A percentile compares a stretch with the other conserved stretches of the same genome.
Evolutionary conservation across 2,329 filamentous ascomycete species (phyloP).

Genomic region (Penicillium sp.): DNA sequence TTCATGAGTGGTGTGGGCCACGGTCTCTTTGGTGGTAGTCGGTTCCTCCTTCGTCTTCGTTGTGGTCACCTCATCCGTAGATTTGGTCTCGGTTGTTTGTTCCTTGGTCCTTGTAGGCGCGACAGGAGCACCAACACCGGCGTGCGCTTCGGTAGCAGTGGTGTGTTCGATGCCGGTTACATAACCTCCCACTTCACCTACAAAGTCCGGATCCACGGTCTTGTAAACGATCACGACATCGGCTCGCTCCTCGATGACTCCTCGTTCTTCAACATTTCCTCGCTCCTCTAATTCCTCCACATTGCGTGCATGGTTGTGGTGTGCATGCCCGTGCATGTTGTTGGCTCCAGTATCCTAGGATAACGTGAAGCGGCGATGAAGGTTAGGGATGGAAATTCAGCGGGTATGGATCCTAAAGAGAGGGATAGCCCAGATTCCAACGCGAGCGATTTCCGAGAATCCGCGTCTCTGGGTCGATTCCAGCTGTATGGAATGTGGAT

Average conservation of each 20-base stretch:
- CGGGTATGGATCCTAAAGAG: conserved; percentile 5
- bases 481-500: conserved; percentile 25
- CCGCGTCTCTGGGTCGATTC: conserved; percentile 16
- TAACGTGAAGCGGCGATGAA: conserved; percentile 3
- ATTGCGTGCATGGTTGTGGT: conserved; percentile 29
- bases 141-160: conserved; percentile 14
- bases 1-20: conserved; percentile 15
- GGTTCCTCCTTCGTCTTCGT: conserved; percentile 9
- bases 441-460: conserved; percentile 16
- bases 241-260: conserved; percentile 5
- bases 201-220: conserved; percentile 54
- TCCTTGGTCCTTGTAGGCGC: conserved; percentile 16
- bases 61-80: conserved; percentile 10
- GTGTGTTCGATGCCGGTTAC: conserved; percentile 35
- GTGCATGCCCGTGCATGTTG: conserved; percentile 37
- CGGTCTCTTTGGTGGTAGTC: conserved; percentile 16
- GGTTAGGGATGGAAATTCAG: not conserved
- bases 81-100: conserved; percentile 17
- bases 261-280: conserved; percentile 10
- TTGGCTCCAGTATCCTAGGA: conserved; percentile 1
- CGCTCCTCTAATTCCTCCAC: conserved; percentile 23
- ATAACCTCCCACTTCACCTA: conserved; percentile 51
- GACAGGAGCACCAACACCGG: conserved; percentile 34
- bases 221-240: conserved; percentile 49
- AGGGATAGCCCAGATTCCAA: conserved; percentile 19